phyloP scores from a whole-genome alignment of 2,329 filamentous ascomycete genomes.

The Ilyonectria destructans region DNA sequence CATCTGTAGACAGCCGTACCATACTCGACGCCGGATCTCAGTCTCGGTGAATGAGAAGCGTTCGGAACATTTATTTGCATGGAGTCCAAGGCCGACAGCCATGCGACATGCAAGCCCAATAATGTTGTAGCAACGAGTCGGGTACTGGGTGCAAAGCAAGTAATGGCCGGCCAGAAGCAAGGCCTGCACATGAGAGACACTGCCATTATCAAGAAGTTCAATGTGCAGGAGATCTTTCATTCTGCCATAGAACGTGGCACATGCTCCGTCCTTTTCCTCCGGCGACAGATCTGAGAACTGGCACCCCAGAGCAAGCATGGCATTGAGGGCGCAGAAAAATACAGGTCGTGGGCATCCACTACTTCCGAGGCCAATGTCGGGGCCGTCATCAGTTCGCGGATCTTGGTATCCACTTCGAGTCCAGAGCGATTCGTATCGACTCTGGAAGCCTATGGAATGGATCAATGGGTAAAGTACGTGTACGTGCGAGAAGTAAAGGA shows the following conservation, averaged over 20 bases:
- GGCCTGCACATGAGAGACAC: constrained; percentile 19
- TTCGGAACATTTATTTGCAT: neutral
- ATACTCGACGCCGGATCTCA: constrained; percentile 15
- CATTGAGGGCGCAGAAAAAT: constrained; percentile 22
- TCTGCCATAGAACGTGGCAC: constrained; percentile 8
- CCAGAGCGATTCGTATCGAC: constrained; percentile 10
- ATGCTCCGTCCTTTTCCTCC: constrained; percentile 16
- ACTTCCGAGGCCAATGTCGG: constrained; percentile 16
- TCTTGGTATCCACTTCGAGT: neutral
- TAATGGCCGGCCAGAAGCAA: constrained; percentile 3
- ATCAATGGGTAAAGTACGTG: constrained; percentile 28
- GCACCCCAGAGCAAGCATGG: constrained; percentile 20
- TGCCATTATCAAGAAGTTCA: constrained; percentile 11
- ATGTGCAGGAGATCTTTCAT: constrained; percentile 8
- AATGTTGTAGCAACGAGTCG: constrained; percentile 19
- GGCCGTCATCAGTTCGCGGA: neutral
- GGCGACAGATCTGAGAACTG: constrained; percentile 14
- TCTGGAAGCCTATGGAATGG: constrained; percentile 12
- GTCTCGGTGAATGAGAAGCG: neutral
- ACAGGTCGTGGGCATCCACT: neutral
- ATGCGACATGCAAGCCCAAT: constrained; percentile 18
- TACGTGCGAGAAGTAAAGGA: constrained; percentile 8
- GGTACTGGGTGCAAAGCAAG: constrained; percentile 21
- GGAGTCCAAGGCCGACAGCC: constrained; percentile 24
- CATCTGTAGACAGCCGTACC: constrained; percentile 22